Base-by-base conservation (phyloP, 2,329 filamentous ascomycete species). In the Penicillium glabrum region DNA sequence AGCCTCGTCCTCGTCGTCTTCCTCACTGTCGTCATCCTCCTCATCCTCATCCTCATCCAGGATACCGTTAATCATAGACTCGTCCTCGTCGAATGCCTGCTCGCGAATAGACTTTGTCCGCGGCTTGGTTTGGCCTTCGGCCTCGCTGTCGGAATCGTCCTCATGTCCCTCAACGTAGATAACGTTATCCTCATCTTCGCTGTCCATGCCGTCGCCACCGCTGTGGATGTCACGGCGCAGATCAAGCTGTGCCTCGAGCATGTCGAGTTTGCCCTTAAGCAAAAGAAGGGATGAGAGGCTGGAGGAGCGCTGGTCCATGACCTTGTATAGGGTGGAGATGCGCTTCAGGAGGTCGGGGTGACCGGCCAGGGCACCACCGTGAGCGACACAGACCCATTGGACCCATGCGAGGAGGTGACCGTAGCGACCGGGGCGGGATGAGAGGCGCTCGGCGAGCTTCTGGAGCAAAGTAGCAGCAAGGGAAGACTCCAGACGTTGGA, bases 401-500 rank as follows among this genome's bases (percentile, higher is more conserved):
- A 98, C 89, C 93, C 95, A 99, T 16, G 89, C 86, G 83, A 97
- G 93, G 31, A 99, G 84, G 69, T 88, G 90, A 51, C 93, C 92
- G 14, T 95, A 93, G 53, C 95, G 86, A 3, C 93, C 95, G 1
- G 95, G 95, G 45, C 91, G 86, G 63, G 89, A 86, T 75, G 96
- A 89, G 72, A 99, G 85, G 57, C 93, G 85, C 65, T 96, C 89
- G 9, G 95, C 91, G 51, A 99, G 84, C 74, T 91, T 92, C 68
- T 87, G 86, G 56, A 99, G 84, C 10, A 99, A 83, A 8, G 80
- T 83, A 35, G 87, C 88, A 7, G 95, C 93, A 24, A 97, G 86
- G 3, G 87, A 83, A 27, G 92, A 96, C 66, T 96, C 91, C 57
- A 98, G 85, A 53, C 92, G 86, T 75, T 96, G 90, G 67, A 99